Evolutionary conservation across 306 rosid species (phyloP), one percentile per base, ranked within the genome.

Genomic region (Parietaria judaica): DNA sequence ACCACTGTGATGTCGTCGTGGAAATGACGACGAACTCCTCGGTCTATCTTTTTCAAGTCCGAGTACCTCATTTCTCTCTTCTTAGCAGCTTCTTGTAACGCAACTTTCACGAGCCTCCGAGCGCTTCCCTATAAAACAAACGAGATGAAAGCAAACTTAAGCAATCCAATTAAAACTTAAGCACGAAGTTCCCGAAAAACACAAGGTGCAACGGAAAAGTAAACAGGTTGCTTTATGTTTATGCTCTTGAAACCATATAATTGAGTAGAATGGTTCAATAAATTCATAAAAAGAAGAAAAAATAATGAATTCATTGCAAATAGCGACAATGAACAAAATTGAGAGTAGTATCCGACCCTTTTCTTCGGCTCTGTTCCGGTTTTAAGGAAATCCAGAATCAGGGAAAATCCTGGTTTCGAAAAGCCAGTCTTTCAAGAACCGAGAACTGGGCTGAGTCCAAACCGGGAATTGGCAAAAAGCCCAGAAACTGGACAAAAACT

Each of bases 1-100:
- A 89, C 60, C 31, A 89, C 96, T 0, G 96, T 86, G 72, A 86
- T 86, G 72, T 89, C 96, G 9, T 89, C 96, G 34, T 89, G 96
- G 83, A 89, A 89, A 76, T 86, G 95, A 51, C 96, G 85, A 57
- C 96, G 96, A 15, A 89, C 86, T 34, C 96, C 96, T 0, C 96
- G 86, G 34, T 89, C 95, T 34, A 89, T 89, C 65, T 89, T 84
- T 82, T 76, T 89, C 80, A 89, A 69, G 67, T 89, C 96, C 2
- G 96, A 83, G 76, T 89, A 89, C 63, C 96, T 84, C 96, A 89
- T 89, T 81, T 89, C 97, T 71, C 97, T 74, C 66, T 89, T 86
- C 70, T 86, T 89, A 6, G 97, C 97, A n/a, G 97, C 97, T 74
- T 81, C 97, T 68, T 67, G 87, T 70, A 86, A 71, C 54, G 97